These are phyloP conservation scores for Coprinopsis sp. DNA, from an alignment of 768 basidiomycete genomes.

Conservation along the genomic window DNA sequence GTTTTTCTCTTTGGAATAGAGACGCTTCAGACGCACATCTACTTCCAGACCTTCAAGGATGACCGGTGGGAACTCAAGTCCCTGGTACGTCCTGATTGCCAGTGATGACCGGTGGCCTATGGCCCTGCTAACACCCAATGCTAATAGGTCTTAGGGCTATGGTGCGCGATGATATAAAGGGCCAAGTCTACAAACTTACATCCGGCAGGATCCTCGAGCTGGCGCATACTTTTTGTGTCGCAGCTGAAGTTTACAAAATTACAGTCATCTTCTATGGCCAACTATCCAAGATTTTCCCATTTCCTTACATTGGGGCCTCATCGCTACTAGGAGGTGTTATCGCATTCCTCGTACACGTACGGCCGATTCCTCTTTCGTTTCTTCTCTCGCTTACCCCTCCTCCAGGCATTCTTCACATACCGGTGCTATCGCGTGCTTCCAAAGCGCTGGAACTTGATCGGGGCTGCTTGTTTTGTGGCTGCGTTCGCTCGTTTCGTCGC, in stretches of 20 bases:
- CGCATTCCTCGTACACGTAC: slow-evolving; percentile 7
- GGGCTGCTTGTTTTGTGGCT: not conserved
- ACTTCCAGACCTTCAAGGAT: slow-evolving; percentile 17
- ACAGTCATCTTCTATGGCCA: slow-evolving; percentile 15
- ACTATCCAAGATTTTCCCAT: not conserved
- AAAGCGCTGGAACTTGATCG: slow-evolving; percentile 7
- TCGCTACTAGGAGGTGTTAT: slow-evolving; percentile 13
- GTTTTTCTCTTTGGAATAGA: slow-evolving; percentile 23
- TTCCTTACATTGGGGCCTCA: slow-evolving; percentile 9
- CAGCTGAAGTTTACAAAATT: slow-evolving; percentile 16
- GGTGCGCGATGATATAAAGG: not conserved
- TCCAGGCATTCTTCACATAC: slow-evolving; percentile 10
- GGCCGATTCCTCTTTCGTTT: not conserved
- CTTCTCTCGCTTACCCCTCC: not conserved
- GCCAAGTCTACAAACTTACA: not conserved
- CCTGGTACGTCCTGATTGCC: slow-evolving; percentile 15
- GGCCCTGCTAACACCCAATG: not conserved
- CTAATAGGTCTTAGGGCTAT: not conserved
- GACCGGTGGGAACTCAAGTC: slow-evolving; percentile 17
- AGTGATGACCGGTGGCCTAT: not conserved
- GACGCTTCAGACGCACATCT: slow-evolving; percentile 20
- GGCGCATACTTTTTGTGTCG: slow-evolving; percentile 17
- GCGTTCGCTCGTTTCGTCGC: not conserved
- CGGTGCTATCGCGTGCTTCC: slow-evolving; percentile 7
- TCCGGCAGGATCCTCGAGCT: slow-evolving; percentile 17